A percentile compares a stretch with the other conserved stretches of the same genome.
These are phyloP conservation scores for Stenocarpella maydis DNA, from an alignment of 2,329 filamentous ascomycete species.

Conservation along the genomic window DNA sequence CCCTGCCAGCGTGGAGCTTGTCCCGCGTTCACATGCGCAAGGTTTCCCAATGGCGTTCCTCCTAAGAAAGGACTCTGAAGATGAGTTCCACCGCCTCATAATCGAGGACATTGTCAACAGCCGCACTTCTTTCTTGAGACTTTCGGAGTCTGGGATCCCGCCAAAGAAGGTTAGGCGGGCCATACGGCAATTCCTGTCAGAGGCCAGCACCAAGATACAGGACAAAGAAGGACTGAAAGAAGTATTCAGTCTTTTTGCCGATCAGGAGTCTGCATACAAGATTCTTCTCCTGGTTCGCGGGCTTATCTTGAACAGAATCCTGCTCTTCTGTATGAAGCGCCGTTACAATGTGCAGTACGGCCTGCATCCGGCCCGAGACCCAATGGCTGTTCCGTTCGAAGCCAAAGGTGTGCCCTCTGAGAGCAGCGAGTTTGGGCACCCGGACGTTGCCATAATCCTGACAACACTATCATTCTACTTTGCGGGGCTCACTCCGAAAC, in stretches of 20 bases:
- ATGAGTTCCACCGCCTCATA: slow-evolving; percentile 51
- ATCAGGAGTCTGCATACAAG: slow-evolving; percentile 44
- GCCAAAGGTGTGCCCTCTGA: slow-evolving; percentile 71
- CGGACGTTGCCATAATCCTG: slow-evolving; percentile 70
- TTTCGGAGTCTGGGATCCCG: slow-evolving; percentile 41
- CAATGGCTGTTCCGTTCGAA: slow-evolving; percentile 72
- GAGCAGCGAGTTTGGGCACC: slow-evolving; percentile 73
- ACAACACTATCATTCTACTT: slow-evolving; percentile 76
- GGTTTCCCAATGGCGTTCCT: slow-evolving; percentile 67
- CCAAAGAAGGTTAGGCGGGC: not conserved
- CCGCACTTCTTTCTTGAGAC: slow-evolving; percentile 43
- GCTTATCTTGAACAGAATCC: slow-evolving; percentile 65
- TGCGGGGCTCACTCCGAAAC: slow-evolving; percentile 56
- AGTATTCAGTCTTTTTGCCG: slow-evolving; percentile 42
- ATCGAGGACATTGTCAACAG: slow-evolving; percentile 51
- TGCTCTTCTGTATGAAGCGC: slow-evolving; percentile 67
- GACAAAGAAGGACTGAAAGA: slow-evolving; percentile 37
- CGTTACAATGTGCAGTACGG: slow-evolving; percentile 74
- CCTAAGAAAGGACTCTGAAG: slow-evolving; percentile 56
- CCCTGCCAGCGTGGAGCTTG: slow-evolving; percentile 56
- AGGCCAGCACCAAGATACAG: slow-evolving; percentile 36
- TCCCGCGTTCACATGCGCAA: slow-evolving; percentile 43
- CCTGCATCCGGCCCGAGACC: slow-evolving; percentile 60
- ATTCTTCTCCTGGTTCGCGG: slow-evolving; percentile 67
- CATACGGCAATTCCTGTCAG: slow-evolving; percentile 39